Base-by-base conservation (phyloP, 257 asterid genomes). In the Paraleonurus japonicus region DNA sequence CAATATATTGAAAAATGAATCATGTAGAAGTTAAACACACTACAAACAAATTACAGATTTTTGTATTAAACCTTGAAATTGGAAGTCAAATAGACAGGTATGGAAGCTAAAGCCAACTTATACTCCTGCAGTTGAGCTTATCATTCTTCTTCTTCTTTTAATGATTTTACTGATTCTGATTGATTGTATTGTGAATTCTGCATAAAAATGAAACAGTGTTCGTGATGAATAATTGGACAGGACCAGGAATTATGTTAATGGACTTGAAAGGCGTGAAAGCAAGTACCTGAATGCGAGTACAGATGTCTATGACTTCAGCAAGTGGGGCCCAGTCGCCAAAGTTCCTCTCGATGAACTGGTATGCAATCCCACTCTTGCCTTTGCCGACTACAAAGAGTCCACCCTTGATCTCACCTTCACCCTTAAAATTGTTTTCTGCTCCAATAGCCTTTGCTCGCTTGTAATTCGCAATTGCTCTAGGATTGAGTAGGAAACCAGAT, bases 261-360 rank as follows among this genome's bases (percentile, higher is more conserved):
- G 72, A 67, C 32, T 39, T 13, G 35, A 77, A 69, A 70, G 45
- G 70, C 61, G 5, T 17, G 55, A 61, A 73, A 62, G 45, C 43
- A 69, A 58, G 0, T 83, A 92, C 95, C 96, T 92, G 93, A 65
- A 92, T 58, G n/a, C 81, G 88, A 61, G 61, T 78, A 75, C 97
- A 92, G 65, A 92, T 80, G 61, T 87, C 95, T 55, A 89, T 48
- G 58, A 92, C 81, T 82, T 92, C 97, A 65, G 93, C 69, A 24
- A 80, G 69, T 57, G 97, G 97, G 23, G 96, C 95, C 97, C 96
- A 91, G 78, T 91, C 96, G 17, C 96, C 95, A 20, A 91, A 87
- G 74, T 89, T 91, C 72, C 97, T 91, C 82, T 91, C 97, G 2
- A 89, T 81, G 77, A 91, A 91, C 88, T 91, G 95, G 78, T 87